phyloP scores from a whole-genome alignment of 192 early-diverging fungal genomes.

The Podila epigama region DNA sequence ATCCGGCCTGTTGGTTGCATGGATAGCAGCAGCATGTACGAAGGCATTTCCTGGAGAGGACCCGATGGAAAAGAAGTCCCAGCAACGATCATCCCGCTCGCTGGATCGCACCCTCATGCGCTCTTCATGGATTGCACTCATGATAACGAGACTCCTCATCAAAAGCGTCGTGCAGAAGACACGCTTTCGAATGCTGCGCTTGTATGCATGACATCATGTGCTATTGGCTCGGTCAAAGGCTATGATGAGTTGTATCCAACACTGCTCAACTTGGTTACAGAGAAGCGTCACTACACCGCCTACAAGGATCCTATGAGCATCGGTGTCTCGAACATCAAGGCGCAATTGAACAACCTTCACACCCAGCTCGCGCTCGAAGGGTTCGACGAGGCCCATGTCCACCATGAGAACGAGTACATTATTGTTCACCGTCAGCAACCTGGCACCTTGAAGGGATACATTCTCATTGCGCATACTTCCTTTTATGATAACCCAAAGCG shows the following conservation, averaged over 20 bases:
- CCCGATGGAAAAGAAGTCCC: conserved; percentile 53
- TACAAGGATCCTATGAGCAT: conserved; percentile 61
- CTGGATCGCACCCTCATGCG: conserved; percentile 87
- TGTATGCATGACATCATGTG: conserved; percentile 89
- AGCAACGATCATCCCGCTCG: conserved; percentile 71
- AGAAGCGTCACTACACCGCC: conserved; percentile 78
- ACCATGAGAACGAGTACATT: conserved; percentile 94
- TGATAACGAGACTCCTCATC: conserved; percentile 96
- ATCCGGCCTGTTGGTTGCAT: conserved; percentile 92
- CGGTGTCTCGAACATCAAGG: conserved; percentile 68
- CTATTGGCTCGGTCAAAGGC: conserved; percentile 95
- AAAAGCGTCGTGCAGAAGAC: conserved; percentile 89
- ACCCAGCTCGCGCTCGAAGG: conserved; percentile 83
- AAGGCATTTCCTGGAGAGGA: conserved; percentile 42
- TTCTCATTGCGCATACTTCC: conserved; percentile 89
- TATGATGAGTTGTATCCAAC: conserved; percentile 95
- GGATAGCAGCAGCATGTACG: conserved; percentile 71
- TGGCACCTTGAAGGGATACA: conserved; percentile 87
- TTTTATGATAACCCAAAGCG: conserved; percentile 62
- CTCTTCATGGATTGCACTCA: conserved; percentile 99
- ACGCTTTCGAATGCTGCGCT: conserved; percentile 92
- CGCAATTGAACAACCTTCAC: conserved; percentile 75
- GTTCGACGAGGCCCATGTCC: conserved; percentile 93
- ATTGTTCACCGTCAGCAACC: conserved; percentile 94
- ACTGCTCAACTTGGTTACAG: conserved; percentile 88